Evolutionary conservation across 495 filamentous ascomycete genomes (phyloP).

Genomic region (Annulohypoxylon nitens): DNA sequence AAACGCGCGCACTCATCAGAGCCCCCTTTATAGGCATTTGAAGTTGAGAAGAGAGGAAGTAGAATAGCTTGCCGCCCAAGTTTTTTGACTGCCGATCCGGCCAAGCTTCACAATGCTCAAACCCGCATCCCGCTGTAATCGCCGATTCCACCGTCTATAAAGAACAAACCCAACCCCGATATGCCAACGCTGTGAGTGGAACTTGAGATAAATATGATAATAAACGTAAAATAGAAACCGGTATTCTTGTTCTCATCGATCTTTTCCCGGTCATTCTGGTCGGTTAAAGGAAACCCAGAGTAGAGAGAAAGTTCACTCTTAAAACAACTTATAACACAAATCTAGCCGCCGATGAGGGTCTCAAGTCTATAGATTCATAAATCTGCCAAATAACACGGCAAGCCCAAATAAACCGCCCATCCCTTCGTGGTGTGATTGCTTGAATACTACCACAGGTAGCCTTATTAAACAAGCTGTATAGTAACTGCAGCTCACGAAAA

Average conservation of each 20-base stretch:
- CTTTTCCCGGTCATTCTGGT: conserved; percentile 27
- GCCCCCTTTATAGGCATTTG: conserved; percentile 12
- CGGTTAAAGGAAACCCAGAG: conserved; percentile 36
- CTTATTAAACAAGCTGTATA: conserved; percentile 43
- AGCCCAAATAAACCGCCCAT: conserved; percentile 37
- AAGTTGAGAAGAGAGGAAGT: conserved; percentile 47
- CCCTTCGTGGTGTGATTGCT: conserved; percentile 31
- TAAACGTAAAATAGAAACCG: conserved; percentile 9
- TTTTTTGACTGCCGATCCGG: conserved; percentile 39
- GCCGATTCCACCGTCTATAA: conserved; percentile 44
- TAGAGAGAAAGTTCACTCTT: conserved; percentile 38
- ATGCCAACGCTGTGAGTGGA: conserved; percentile 40
- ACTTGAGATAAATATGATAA: conserved; percentile 28
- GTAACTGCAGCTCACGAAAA: conserved; percentile 31
- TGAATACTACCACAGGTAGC: conserved; percentile 36
- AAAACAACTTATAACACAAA: conserved; percentile 43
- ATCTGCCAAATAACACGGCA: conserved; percentile 41
- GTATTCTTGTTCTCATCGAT: conserved; percentile 15
- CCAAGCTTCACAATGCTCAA: conserved; percentile 40
- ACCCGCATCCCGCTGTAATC: conserved; percentile 30
- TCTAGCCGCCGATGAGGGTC: conserved; percentile 52
- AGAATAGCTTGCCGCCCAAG: conserved; percentile 31
- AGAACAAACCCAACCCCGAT: conserved; percentile 36
- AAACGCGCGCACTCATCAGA: conserved; percentile 37
- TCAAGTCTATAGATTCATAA: conserved; percentile 53